Percentiles rank a stretch among this genome's conserved stretches.
These are phyloP conservation scores for Clavispora phyllophila DNA, from an alignment of 805 yeast genomes.

Conservation along the genomic window DNA sequence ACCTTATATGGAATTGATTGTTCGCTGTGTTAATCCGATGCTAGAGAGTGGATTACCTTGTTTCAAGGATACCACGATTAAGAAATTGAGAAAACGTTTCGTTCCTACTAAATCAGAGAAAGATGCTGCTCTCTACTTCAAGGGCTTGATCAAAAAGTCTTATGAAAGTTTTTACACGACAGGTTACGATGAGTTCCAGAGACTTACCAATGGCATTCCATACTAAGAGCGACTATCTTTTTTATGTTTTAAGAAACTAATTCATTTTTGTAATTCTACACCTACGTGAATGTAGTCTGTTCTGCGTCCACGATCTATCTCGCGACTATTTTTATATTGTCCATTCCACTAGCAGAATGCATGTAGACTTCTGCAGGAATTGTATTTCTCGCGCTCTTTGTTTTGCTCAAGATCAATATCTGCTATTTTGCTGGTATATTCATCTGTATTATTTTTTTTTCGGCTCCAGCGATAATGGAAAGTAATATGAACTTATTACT, in stretches of 20 bases:
- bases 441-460: too few relatives aligned
- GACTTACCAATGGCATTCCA: slow-evolving; percentile 95
- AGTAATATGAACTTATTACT: too few relatives aligned
- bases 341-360: not conserved
- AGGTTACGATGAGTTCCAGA: slow-evolving; percentile 96
- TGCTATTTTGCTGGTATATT: not conserved
- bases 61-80: slow-evolving; percentile 84
- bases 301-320: not conserved
- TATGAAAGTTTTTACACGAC: slow-evolving; percentile 85
- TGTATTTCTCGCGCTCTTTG: not conserved
- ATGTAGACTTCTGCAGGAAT: not conserved
- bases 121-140: slow-evolving; percentile 78
- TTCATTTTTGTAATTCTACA: too few relatives aligned
- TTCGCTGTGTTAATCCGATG: slow-evolving; percentile 88
- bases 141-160: slow-evolving; percentile 69
- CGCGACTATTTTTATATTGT: not conserved
- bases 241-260: too few relatives aligned
- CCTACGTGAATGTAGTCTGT: too few relatives aligned
- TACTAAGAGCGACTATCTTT: too few relatives aligned
- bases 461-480: too few relatives aligned
- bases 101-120: slow-evolving; percentile 75
- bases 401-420: not conserved
- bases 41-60: slow-evolving; percentile 93
- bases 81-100: slow-evolving; percentile 70
- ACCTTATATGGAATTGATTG: slow-evolving; percentile 80